Evolutionary conservation across 352 stramenopile species (phyloP).

Genomic region (Phytophthora constricta): DNA sequence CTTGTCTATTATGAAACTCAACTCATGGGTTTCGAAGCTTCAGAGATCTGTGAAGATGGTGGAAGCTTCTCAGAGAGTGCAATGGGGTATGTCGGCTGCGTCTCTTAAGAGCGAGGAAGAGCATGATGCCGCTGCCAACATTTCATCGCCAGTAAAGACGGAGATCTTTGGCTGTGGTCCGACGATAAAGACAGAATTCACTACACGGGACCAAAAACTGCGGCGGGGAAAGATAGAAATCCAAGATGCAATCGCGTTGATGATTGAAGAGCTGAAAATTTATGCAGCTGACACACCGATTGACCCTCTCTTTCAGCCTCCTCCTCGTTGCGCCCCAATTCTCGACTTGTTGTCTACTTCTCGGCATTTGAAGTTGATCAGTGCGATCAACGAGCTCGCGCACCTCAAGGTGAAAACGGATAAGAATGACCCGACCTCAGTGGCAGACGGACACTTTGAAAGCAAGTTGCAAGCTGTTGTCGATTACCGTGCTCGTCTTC

Average conservation of each 20-base stretch:
- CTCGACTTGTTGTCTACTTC: slow-evolving; percentile 77
- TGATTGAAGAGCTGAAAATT: slow-evolving; percentile 77
- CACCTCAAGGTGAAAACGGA: slow-evolving; percentile 57
- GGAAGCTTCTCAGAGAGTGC: slow-evolving; percentile 75
- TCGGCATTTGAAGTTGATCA: slow-evolving; percentile 75
- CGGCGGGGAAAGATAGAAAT: slow-evolving; percentile 65
- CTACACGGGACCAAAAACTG: slow-evolving; percentile 72
- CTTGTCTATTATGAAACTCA: slow-evolving; percentile 78
- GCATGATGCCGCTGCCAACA: slow-evolving; percentile 18
- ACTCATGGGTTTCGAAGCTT: slow-evolving; percentile 73
- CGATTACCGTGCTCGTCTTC: slow-evolving; percentile 71
- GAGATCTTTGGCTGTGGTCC: slow-evolving; percentile 67
- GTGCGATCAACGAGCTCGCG: slow-evolving; percentile 76
- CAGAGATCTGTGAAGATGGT: slow-evolving; percentile 81
- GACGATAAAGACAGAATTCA: slow-evolving; percentile 80
- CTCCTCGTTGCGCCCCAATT: slow-evolving; percentile 58
- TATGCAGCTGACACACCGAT: slow-evolving; percentile 55
- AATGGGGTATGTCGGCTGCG: slow-evolving; percentile 53
- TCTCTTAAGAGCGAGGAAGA: slow-evolving; percentile 32
- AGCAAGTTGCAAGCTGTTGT: slow-evolving; percentile 71
- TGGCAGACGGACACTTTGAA: slow-evolving; percentile 53
- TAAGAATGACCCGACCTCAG: slow-evolving; percentile 21
- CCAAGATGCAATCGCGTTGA: slow-evolving; percentile 58
- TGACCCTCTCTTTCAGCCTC: slow-evolving; percentile 58
- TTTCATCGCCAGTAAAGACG: slow-evolving; percentile 42